Conservation (phyloP, 2,329 filamentous ascomycete genomes). For the Aspergillus neoniger region DNA sequence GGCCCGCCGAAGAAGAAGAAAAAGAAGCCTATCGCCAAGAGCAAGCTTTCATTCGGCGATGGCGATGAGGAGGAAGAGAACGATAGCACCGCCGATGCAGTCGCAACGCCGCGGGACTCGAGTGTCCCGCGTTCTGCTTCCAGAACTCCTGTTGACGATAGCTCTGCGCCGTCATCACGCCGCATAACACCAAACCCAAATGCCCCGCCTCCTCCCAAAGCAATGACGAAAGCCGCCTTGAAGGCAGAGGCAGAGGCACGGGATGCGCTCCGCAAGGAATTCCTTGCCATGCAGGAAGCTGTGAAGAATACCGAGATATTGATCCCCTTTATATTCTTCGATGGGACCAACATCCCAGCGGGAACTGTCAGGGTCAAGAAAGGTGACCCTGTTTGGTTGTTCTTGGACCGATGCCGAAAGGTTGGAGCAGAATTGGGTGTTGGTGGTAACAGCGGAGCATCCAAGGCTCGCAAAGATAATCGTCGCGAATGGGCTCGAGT, state of each 20-base stretch:
- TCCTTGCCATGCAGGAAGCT: constrained; percentile 76
- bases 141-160: constrained; percentile 39
- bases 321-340: constrained; percentile 96
- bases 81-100: constrained; percentile 33
- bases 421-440: constrained; percentile 82
- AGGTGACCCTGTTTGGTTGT: constrained; percentile 89
- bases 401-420: constrained; percentile 87
- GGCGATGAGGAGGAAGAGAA: constrained; percentile 65
- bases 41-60: constrained; percentile 63
- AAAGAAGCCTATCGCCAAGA: constrained; percentile 60
- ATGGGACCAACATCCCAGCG: constrained; percentile 85
- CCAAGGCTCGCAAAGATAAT: constrained; percentile 56
- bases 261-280: constrained; percentile 75
- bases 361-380: constrained; percentile 86
- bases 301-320: constrained; percentile 87
- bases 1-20: constrained; percentile 55
- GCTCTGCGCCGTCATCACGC: constrained; percentile 29
- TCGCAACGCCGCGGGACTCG: constrained; percentile 40
- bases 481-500: constrained; percentile 87
- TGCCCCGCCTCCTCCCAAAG: constrained; percentile 64
- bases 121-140: constrained; percentile 42
- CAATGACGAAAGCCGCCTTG: constrained; percentile 72
- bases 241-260: constrained; percentile 77
- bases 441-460: constrained; percentile 58
- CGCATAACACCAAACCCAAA: constrained; percentile 49